Conservation (phyloP, 1,284 basidiomycete species). For the Pseudozyma sp. region DNA sequence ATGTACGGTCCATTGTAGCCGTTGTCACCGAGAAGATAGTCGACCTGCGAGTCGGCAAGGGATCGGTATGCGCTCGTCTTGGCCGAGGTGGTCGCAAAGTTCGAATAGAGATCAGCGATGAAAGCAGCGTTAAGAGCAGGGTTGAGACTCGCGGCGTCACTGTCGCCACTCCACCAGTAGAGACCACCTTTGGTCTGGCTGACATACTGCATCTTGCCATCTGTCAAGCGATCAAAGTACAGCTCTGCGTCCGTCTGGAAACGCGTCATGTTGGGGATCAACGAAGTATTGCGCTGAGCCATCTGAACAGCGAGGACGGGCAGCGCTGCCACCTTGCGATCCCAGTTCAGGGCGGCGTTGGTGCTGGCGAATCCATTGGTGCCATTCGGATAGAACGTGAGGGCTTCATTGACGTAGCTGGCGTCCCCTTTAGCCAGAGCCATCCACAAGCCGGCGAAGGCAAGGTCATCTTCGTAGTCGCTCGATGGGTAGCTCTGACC, state of each 20-base stretch:
- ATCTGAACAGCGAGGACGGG: conserved; percentile 77
- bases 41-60: conserved; percentile 80
- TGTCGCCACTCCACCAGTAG: conserved; percentile 82
- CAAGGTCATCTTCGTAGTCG: conserved; percentile 71
- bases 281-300: conserved; percentile 71
- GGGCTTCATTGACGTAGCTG: conserved; percentile 76
- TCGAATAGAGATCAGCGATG: conserved; percentile 81
- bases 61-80: conserved; percentile 77
- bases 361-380: conserved; percentile 73
- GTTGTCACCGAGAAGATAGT: conserved; percentile 86
- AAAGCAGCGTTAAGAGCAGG: conserved; percentile 87
- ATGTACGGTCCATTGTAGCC: conserved; percentile 84
- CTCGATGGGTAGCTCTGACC: conserved; percentile 80
- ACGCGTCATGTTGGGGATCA: conserved; percentile 75
- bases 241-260: conserved; percentile 81
- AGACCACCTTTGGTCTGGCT: conserved; percentile 75
- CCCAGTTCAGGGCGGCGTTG: conserved; percentile 86
- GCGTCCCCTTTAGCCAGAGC: conserved; percentile 78
- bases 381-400: conserved; percentile 74
- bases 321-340: conserved; percentile 80
- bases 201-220: conserved; percentile 71
- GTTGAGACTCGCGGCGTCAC: conserved; percentile 81
- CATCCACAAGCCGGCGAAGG: conserved; percentile 81
- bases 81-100: conserved; percentile 72
- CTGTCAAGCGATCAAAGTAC: conserved; percentile 81